Base-by-base conservation (phyloP, 2,329 filamentous ascomycete genomes). In the Moelleriella libera region DNA sequence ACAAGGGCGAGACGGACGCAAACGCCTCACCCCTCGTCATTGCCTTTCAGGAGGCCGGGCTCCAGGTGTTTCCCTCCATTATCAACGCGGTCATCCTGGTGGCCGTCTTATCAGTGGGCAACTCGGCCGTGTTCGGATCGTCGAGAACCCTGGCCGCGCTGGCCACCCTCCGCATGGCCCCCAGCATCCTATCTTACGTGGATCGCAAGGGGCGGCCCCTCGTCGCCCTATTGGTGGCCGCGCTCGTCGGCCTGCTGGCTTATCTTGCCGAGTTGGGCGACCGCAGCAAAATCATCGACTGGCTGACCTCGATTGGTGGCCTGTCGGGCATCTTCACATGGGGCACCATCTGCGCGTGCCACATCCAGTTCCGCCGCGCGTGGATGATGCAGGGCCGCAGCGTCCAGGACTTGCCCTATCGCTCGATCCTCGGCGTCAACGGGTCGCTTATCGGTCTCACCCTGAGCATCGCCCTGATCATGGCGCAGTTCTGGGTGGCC, bases 51-150 rank as follows among this genome's bases (percentile, higher is more conserved):
- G 45, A 47, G 34, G 50, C 48, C 21, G 50, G 50, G 14, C 30
- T 47, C 14, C 47, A 48, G 29, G 45, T 49, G 5, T 46, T 52
- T 7, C 50, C 50, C 1, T 47, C 44, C 29, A 37, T 50, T 12
- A 47, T 50, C 21, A 52, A 52, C 43, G 82, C 86, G 10, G 86
- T 92, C 21, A 69, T 94, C 34, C 89, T 85, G 1, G 28, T 48
- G 21, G 45, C 48, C 31, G 50, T 50, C 28, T 21, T 52, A 30
- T 47, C 44, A 6, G 88, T 94, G 47, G 86, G 86, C 50, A 94
- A 94, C 63, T 88, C 85, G 4, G 80, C 86, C 50, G 80, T 94
- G 49, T 94, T 90, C 58, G 88, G 86, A 40, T 88, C 85, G n/a
- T 89, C 85, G 3, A 80, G 88, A 57, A 94, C 87, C 1, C 76